phyloP scores from a whole-genome alignment of 345 rosid genomes.

The Eutrema heterophyllum region DNA sequence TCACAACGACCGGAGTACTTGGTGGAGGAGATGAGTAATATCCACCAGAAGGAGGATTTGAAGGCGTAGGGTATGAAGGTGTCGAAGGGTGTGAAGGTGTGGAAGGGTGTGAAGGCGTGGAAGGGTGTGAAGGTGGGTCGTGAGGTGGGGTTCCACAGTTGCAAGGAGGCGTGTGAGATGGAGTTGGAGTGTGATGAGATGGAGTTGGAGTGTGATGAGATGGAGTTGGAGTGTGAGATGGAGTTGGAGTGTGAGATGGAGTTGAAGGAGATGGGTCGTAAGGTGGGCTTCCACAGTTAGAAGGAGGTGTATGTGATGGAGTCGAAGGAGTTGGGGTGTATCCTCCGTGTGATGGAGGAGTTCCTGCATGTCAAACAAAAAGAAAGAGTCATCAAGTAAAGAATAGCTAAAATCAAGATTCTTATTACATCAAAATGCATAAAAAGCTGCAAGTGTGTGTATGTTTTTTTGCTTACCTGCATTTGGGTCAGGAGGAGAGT shows the following conservation, averaged over 20 bases:
- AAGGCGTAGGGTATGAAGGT: constrained; percentile 44
- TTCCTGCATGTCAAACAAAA: constrained; percentile 32
- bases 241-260: constrained; percentile 23
- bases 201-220: background rate
- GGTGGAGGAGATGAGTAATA: constrained; percentile 49
- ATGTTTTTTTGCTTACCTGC: constrained; percentile 16
- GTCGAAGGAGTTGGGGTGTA: constrained; percentile 25
- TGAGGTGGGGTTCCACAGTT: constrained; percentile 27
- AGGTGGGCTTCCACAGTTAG: constrained; percentile 33
- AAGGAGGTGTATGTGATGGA: constrained; percentile 29
- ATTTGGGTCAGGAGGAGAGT: constrained; percentile 63
- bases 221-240: background rate
- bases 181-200: constrained; percentile 24
- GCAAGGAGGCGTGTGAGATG: constrained; percentile 33
- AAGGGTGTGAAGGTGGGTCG: constrained; percentile 37
- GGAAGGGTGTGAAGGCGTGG: constrained; percentile 37
- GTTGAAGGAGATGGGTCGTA: constrained; percentile 32
- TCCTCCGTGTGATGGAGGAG: constrained; percentile 37
- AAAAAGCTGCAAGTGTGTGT: background rate
- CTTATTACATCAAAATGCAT: background rate
- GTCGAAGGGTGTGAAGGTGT: constrained; percentile 36
- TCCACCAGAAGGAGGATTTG: constrained; percentile 59
- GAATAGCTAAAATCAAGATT: constrained; percentile 5
- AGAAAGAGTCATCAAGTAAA: background rate
- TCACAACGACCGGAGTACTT: constrained; percentile 41